Evolutionary conservation across 805 yeast species (phyloP).

Genomic region (Myxozyma geophila): DNA sequence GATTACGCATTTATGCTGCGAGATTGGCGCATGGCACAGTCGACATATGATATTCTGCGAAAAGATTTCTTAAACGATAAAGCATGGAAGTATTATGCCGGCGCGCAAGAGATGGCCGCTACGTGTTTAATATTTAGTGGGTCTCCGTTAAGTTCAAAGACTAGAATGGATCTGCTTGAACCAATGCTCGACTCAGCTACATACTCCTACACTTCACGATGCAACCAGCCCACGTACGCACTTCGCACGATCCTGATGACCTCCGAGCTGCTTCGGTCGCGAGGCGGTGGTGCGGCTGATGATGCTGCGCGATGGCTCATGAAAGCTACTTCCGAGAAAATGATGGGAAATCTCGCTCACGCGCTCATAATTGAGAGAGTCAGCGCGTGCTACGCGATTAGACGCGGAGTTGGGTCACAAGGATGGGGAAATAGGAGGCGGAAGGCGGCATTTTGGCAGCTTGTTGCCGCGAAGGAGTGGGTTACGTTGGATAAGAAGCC

Average conservation of each 20-base stretch:
- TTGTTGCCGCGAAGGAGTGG: constrained; percentile 78
- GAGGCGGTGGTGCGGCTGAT: constrained; percentile 51
- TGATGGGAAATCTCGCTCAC: constrained; percentile 51
- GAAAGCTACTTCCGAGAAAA: constrained; percentile 49
- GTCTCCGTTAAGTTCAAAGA: constrained; percentile 45
- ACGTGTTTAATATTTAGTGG: constrained; percentile 66
- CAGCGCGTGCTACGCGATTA: constrained; percentile 55
- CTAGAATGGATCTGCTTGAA: constrained; percentile 58
- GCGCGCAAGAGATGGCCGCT: constrained; percentile 83
- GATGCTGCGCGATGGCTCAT: constrained; percentile 54
- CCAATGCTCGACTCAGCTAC: constrained; percentile 72
- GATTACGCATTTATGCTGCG: constrained; percentile 93
- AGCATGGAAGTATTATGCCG: constrained; percentile 80
- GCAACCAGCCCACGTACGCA: constrained; percentile 70
- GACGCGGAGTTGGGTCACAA: constrained; percentile 30
- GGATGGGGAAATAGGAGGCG: constrained; percentile 57
- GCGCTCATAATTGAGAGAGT: constrained; percentile 60
- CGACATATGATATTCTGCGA: constrained; percentile 79
- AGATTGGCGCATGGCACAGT: constrained; percentile 82
- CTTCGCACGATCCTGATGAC: constrained; percentile 68
- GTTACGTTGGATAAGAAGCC: constrained; percentile 43
- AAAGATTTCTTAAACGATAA: constrained; percentile 77
- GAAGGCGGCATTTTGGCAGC: constrained; percentile 76
- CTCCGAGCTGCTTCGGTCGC: constrained; percentile 65
- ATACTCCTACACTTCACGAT: constrained; percentile 74